Conservation (phyloP, 345 rosid genomes). For the Erysimum cheiranthoides region DNA sequence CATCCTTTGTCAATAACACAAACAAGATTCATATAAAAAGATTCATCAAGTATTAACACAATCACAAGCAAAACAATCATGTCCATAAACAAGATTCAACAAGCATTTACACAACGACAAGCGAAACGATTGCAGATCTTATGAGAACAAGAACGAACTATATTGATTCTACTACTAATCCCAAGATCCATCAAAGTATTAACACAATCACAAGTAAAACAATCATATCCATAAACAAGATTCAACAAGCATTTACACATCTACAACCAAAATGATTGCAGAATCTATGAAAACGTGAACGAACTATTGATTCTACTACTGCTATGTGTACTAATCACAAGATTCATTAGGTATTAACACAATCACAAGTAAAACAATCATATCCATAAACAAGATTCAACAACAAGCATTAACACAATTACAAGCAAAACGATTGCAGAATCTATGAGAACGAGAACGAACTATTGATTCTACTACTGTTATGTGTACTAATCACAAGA, state of each 20-base stretch:
- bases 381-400: neutral
- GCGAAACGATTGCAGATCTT: no score
- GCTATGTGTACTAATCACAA: neutral
- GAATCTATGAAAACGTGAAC: no score
- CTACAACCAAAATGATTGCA: no score
- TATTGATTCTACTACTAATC: neutral
- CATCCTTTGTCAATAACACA: neutral
- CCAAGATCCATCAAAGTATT: neutral
- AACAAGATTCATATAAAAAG: neutral
- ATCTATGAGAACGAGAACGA: no score
- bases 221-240: neutral
- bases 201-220: neutral
- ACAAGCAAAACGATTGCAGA: no score
- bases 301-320: neutral
- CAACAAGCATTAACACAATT: neutral
- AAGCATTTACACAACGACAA: neutral
- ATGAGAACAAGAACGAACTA: no score
- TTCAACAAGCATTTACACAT: neutral
- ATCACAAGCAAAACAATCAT: neutral
- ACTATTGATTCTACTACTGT: neutral
- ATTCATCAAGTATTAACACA: no score
- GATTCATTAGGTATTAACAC: neutral
- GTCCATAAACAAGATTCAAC: neutral
- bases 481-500: neutral
- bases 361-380: neutral